Conservation (phyloP, 176 grass and related monocot species). For the Musa acuminata region DNA sequence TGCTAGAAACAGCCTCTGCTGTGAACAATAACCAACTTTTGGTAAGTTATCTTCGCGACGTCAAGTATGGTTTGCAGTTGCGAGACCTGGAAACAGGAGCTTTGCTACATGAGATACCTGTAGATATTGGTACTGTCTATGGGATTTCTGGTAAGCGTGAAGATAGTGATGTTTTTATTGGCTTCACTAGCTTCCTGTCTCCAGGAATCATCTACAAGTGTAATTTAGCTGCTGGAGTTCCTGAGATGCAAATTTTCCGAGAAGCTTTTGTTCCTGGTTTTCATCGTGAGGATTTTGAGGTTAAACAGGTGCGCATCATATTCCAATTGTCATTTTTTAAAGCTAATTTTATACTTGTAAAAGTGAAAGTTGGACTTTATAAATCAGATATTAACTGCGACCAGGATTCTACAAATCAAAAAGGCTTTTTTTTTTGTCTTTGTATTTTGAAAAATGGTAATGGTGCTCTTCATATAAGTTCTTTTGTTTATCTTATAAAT, state of each 20-base stretch:
- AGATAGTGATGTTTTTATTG: conserved; percentile 75
- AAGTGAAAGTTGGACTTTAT: background rate
- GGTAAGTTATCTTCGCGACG: conserved; percentile 82
- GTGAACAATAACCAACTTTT: conserved; percentile 73
- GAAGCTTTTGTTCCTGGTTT: conserved; percentile 77
- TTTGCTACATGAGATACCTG: conserved; percentile 57
- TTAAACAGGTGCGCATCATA: conserved; percentile 54
- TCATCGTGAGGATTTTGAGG: conserved; percentile 57
- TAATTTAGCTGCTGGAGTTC: conserved; percentile 42
- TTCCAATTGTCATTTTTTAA: no score
- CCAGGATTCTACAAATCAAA: no score
- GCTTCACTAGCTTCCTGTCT: conserved; percentile 84
- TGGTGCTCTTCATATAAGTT: background rate
- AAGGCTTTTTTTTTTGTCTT: no score
- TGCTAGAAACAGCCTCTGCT: conserved; percentile 45
- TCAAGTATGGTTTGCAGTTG: conserved; percentile 76
- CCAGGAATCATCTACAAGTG: conserved; percentile 84
- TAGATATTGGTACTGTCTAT: conserved; percentile 79
- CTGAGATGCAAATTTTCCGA: conserved; percentile 73
- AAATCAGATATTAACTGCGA: no score
- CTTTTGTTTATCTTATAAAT: background rate
- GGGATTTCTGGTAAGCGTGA: conserved; percentile 64
- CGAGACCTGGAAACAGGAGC: conserved; percentile 63
- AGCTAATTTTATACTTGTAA: background rate
- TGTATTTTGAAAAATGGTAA: no score